Percentiles rank a stretch among this genome's conserved stretches.
phyloP scores from a whole-genome alignment of 306 rosid genomes.

The Cucurbita maxima region DNA sequence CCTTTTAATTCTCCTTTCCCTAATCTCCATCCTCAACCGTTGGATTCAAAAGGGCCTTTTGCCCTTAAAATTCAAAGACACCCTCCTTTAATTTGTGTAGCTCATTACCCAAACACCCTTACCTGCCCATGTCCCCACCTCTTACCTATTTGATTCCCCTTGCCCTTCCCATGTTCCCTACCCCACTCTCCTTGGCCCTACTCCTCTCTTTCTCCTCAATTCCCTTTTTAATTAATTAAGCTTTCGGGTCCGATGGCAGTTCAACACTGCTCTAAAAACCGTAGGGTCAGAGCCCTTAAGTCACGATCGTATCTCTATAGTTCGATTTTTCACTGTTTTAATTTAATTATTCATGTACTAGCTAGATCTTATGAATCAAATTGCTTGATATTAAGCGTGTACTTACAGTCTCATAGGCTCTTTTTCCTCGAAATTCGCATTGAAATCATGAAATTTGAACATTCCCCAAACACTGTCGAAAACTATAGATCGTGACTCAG shows the following conservation, averaged over 20 bases:
- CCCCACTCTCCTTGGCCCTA: not conserved
- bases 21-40: not conserved
- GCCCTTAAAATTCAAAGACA: not conserved
- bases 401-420: no score
- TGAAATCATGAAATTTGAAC: no score
- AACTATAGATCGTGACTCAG: no score
- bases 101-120: slow-evolving; percentile 1
- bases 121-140: slow-evolving; percentile 10
- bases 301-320: not conserved
- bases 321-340: not conserved
- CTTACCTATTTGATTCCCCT: slow-evolving; percentile 3
- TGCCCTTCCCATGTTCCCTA: slow-evolving; percentile 3
- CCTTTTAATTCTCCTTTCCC: not conserved
- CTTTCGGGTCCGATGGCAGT: not conserved
- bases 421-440: no score
- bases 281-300: not conserved
- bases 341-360: not conserved
- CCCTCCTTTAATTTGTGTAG: not conserved
- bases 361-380: not conserved
- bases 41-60: not conserved
- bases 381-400: no score
- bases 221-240: not conserved
- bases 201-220: not conserved
- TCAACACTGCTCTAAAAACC: not conserved
- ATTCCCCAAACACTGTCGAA: no score